A percentile compares a stretch with the other conserved stretches of the same genome.
Evolutionary conservation across 2,329 filamentous ascomycete species (phyloP).

Genomic region (Xylaria sp.): DNA sequence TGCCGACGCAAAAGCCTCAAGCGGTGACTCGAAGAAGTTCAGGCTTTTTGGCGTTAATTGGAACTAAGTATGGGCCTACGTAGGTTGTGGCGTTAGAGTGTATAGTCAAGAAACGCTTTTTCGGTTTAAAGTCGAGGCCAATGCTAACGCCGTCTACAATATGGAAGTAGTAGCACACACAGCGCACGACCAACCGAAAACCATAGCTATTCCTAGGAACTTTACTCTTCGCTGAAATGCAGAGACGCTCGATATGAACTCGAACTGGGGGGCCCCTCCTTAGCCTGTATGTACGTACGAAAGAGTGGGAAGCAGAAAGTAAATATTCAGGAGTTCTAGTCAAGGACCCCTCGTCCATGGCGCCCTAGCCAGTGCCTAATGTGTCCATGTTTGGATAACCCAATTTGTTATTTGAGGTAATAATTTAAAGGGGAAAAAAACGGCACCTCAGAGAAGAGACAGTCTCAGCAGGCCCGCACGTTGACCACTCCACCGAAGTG

Average conservation of each 20-base stretch:
- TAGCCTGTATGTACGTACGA: not conserved
- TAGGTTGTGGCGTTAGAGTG: not conserved
- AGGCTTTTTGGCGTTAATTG: constrained; percentile 69
- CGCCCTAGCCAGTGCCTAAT: not conserved
- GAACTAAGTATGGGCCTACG: constrained; percentile 41
- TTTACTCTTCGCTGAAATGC: not conserved
- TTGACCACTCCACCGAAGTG: too few relatives aligned
- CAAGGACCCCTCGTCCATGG: too few relatives aligned
- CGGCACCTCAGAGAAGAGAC: too few relatives aligned
- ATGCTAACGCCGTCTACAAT: not conserved
- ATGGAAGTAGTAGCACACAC: not conserved
- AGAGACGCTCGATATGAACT: not conserved
- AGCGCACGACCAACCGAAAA: not conserved
- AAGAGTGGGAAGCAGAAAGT: not conserved
- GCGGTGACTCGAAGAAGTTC: constrained; percentile 49
- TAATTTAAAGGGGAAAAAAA: too few relatives aligned
- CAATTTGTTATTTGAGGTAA: too few relatives aligned
- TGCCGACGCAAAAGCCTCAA: constrained; percentile 50
- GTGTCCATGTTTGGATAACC: not conserved
- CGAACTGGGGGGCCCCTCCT: not conserved
- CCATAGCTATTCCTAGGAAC: not conserved
- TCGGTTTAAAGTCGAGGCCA: not conserved
- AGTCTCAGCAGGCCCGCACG: too few relatives aligned
- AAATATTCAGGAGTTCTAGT: not conserved
- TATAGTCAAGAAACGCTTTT: not conserved